Conservation (phyloP, 768 basidiomycete species). For the Mycena rosella region DNA sequence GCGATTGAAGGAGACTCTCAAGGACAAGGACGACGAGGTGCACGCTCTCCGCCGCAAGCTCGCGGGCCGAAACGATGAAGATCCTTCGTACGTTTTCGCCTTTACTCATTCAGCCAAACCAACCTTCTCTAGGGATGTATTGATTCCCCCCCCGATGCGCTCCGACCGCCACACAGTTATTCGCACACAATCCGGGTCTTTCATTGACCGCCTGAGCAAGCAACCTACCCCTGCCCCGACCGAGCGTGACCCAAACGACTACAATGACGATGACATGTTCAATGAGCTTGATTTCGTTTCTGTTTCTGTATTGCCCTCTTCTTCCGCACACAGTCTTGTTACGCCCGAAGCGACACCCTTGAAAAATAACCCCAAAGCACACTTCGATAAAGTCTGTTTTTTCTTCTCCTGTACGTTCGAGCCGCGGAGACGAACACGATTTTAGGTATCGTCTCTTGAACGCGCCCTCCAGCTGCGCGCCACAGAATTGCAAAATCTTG, state of each 20-base stretch:
- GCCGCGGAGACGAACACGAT: not conserved
- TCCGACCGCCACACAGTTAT: slow-evolving; percentile 37
- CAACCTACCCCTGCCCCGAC: slow-evolving; percentile 66
- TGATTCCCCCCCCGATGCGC: not conserved
- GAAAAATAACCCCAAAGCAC: slow-evolving; percentile 1
- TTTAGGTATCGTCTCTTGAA: slow-evolving; percentile 37
- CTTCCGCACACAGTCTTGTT: slow-evolving; percentile 3
- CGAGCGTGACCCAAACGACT: slow-evolving; percentile 38
- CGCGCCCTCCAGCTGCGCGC: slow-evolving; percentile 32
- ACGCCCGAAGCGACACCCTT: slow-evolving; percentile 33
- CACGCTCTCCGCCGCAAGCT: slow-evolving; percentile 43
- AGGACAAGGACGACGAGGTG: slow-evolving; percentile 45
- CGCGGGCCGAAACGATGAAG: slow-evolving; percentile 12
- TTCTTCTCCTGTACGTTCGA: not conserved
- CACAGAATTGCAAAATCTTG: slow-evolving; percentile 35
- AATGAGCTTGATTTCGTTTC: slow-evolving; percentile 14
- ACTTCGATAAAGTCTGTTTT: slow-evolving; percentile 19
- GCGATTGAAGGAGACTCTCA: slow-evolving; percentile 45
- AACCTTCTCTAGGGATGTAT: slow-evolving; percentile 19
- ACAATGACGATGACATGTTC: slow-evolving; percentile 35
- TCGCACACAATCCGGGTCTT: slow-evolving; percentile 62
- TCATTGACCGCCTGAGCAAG: slow-evolving; percentile 60
- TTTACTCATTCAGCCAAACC: not conserved
- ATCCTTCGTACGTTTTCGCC: slow-evolving; percentile 18
- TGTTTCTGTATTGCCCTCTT: slow-evolving; percentile 4